Percentiles rank a stretch among this genome's conserved stretches.
phyloP scores from a whole-genome alignment of 768 basidiomycete species.

The Hydnomerulius pinastri region DNA sequence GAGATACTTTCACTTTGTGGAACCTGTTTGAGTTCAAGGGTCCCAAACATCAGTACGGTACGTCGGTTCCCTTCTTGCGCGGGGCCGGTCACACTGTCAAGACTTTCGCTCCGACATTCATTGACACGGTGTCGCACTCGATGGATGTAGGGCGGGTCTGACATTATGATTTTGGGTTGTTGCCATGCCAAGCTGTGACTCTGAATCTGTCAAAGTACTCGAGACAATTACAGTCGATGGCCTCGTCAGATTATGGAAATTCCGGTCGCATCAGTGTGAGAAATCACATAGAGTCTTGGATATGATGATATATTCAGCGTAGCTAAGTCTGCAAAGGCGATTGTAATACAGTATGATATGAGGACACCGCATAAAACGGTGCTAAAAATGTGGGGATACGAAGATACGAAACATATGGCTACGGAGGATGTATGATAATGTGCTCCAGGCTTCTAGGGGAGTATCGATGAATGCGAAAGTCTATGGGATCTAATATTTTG shows the following conservation, averaged over 20 bases:
- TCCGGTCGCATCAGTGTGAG: too few relatives aligned
- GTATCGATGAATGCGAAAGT: slow-evolving; percentile 7
- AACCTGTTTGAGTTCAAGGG: background rate
- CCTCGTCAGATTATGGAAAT: background rate
- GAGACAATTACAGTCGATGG: background rate
- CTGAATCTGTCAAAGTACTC: background rate
- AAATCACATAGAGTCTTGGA: slow-evolving; percentile 14
- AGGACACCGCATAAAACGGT: slow-evolving; percentile 15
- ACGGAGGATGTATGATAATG: slow-evolving; percentile 11
- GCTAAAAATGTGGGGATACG: slow-evolving; percentile 12
- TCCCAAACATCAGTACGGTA: background rate
- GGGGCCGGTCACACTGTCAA: background rate
- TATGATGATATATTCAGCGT: slow-evolving; percentile 18
- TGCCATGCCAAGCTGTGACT: background rate
- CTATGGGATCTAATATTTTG: slow-evolving; percentile 19
- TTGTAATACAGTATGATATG: slow-evolving; percentile 24
- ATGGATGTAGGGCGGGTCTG: background rate
- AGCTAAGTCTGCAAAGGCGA: slow-evolving; percentile 7
- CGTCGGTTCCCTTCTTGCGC: background rate
- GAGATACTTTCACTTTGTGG: background rate
- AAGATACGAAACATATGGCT: slow-evolving; percentile 18
- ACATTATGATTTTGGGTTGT: background rate
- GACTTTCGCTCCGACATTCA: background rate
- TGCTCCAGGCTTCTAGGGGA: too few relatives aligned
- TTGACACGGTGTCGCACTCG: background rate